A percentile compares a stretch with the other conserved stretches of the same genome.
These are phyloP conservation scores for Tetrahymena thermophila DNA, from an alignment of 73 alveolate genomes.

Conservation along the genomic window DNA sequence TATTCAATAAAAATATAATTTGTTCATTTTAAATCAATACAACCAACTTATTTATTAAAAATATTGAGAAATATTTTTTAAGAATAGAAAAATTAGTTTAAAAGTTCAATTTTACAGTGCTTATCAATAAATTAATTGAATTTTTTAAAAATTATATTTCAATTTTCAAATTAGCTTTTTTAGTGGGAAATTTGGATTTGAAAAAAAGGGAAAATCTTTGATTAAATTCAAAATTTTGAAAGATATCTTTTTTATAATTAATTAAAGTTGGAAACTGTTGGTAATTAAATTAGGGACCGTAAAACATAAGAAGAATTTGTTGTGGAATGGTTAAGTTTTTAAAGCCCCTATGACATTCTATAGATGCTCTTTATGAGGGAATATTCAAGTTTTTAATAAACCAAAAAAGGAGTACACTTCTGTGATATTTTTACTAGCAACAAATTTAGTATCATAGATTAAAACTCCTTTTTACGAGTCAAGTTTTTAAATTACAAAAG, in stretches of 20 bases:
- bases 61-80: too few species aligned
- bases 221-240: background rate
- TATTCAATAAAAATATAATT: too few species aligned
- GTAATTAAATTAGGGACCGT: background rate
- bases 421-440: background rate
- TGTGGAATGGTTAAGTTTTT: slow-evolving; percentile 1
- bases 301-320: background rate
- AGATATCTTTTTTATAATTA: background rate
- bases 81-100: too few species aligned
- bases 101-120: too few species aligned
- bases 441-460: background rate
- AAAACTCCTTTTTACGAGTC: background rate
- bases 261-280: background rate
- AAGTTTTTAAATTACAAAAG: background rate
- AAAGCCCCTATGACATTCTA: background rate
- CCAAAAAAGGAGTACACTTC: background rate
- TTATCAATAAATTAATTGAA: too few species aligned
- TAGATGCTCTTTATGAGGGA: background rate
- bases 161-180: background rate
- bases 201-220: background rate
- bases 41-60: too few species aligned
- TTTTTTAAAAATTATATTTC: too few species aligned
- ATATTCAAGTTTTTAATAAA: background rate
- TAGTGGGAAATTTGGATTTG: background rate
- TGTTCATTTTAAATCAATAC: too few species aligned